A percentile compares a stretch with the other conserved stretches of the same genome.
Evolutionary conservation across 2,329 filamentous ascomycete species (phyloP).

Genomic region (Ophiocordyceps sinensis): DNA sequence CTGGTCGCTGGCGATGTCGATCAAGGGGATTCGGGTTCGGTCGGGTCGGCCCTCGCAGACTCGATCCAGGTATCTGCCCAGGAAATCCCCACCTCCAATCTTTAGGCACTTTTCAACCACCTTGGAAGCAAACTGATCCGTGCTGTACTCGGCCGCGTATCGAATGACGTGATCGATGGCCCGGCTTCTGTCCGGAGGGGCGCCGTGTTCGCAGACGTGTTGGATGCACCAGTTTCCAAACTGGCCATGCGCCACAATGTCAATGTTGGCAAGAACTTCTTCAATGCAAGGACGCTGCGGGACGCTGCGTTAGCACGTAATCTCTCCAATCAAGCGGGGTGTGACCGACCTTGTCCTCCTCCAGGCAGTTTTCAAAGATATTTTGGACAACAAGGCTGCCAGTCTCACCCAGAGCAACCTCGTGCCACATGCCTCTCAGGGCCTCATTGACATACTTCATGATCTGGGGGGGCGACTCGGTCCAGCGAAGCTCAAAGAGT

Average conservation of each 20-base stretch:
- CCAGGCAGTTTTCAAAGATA: conserved; percentile 97
- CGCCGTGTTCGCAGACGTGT: conserved; percentile 95
- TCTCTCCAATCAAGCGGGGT: neutral
- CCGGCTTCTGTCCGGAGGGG: conserved; percentile 76
- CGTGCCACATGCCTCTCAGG: conserved; percentile 93
- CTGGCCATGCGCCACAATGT: conserved; percentile 91
- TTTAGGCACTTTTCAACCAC: conserved; percentile 99
- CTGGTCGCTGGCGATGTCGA: conserved; percentile 96
- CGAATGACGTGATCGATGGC: conserved; percentile 92
- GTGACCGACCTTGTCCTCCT: conserved; percentile 81
- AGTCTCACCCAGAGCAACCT: conserved; percentile 92
- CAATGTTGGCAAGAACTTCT: conserved; percentile 87
- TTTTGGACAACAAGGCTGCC: conserved; percentile 97
- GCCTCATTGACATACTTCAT: conserved; percentile 98
- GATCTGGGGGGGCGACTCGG: conserved; percentile 85
- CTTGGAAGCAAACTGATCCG: conserved; percentile 98
- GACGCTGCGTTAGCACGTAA: conserved; percentile 5
- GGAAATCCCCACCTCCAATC: conserved; percentile 81
- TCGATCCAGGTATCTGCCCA: conserved; percentile 81
- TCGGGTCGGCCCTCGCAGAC: conserved; percentile 86
- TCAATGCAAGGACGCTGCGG: conserved; percentile 88
- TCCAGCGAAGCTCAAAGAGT: conserved; percentile 95
- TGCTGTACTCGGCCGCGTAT: conserved; percentile 91
- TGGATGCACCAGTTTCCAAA: conserved; percentile 99
- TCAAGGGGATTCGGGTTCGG: conserved; percentile 87